A percentile compares a stretch with the other conserved stretches of the same genome.
These are phyloP conservation scores for Pythium aquatile DNA, from an alignment of 352 stramenopile genomes.

Conservation along the genomic window DNA sequence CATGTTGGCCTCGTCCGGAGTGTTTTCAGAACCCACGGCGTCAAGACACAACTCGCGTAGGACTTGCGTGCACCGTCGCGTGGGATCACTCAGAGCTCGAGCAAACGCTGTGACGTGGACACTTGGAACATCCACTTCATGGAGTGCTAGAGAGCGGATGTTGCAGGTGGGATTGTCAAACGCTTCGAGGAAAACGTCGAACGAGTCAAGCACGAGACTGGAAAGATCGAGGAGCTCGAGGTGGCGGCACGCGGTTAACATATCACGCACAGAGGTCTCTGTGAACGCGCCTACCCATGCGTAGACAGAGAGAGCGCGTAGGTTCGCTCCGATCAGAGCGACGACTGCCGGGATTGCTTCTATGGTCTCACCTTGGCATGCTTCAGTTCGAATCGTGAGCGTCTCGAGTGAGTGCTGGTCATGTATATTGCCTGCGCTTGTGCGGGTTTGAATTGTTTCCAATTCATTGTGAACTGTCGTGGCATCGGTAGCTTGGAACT, in stretches of 20 bases:
- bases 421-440: not conserved
- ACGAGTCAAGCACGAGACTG: slow-evolving; percentile 13
- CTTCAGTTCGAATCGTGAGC: slow-evolving; percentile 8
- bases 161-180: slow-evolving; percentile 14
- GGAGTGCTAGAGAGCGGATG: slow-evolving; percentile 15
- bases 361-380: not conserved
- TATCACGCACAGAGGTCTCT: not conserved
- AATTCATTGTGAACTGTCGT: not conserved
- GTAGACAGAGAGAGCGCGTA: slow-evolving; percentile 8
- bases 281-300: slow-evolving; percentile 4
- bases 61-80: not conserved
- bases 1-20: slow-evolving; percentile 7
- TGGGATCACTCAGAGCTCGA: not conserved
- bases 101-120: slow-evolving; percentile 8
- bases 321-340: not conserved
- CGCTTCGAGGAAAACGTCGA: slow-evolving; percentile 19
- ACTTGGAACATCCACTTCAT: slow-evolving; percentile 8
- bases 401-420: slow-evolving; percentile 6
- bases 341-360: slow-evolving; percentile 2
- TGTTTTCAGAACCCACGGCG: not conserved
- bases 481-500: slow-evolving; percentile 3
- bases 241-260: not conserved
- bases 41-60: slow-evolving; percentile 14
- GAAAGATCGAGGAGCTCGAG: slow-evolving; percentile 17
- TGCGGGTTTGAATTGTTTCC: not conserved